A percentile compares a stretch with the other conserved stretches of the same genome.
Evolutionary conservation across 192 early-diverging fungal genomes (phyloP).

Genomic region (Backusella tarrabulga): DNA sequence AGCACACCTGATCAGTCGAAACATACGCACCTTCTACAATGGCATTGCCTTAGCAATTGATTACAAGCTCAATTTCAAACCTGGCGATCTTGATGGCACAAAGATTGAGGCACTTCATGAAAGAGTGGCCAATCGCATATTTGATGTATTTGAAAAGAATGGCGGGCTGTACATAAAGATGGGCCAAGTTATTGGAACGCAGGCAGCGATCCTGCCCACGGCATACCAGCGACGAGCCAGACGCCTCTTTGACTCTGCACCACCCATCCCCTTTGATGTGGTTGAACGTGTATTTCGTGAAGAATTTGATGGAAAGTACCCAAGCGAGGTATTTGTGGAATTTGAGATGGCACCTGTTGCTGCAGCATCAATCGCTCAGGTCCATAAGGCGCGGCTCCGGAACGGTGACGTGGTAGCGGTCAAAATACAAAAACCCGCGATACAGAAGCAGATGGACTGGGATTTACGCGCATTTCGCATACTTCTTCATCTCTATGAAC

Average conservation of each 20-base stretch:
- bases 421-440: constrained; percentile 93
- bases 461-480: constrained; percentile 72
- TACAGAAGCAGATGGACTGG: constrained; percentile 78
- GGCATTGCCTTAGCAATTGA: constrained; percentile 54
- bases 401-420: constrained; percentile 78
- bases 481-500: constrained; percentile 65
- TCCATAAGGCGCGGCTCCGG: constrained; percentile 78
- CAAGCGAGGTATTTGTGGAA: constrained; percentile 65
- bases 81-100: constrained; percentile 40
- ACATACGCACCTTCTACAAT: constrained; percentile 47
- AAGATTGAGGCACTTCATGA: constrained; percentile 69
- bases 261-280: constrained; percentile 60
- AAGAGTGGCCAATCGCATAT: constrained; percentile 68
- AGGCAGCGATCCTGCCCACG: constrained; percentile 62
- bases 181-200: constrained; percentile 74
- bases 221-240: constrained; percentile 60
- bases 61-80: constrained; percentile 86
- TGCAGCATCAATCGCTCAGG: constrained; percentile 93
- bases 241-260: constrained; percentile 80
- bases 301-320: constrained; percentile 57
- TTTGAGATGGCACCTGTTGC: constrained; percentile 75
- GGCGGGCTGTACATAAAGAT: constrained; percentile 92
- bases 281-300: constrained; percentile 66
- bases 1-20: constrained; percentile 46
- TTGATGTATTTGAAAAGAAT: constrained; percentile 78